Conservation (phyloP, 305 asterid species). For the Fraxinus sp. region DNA sequence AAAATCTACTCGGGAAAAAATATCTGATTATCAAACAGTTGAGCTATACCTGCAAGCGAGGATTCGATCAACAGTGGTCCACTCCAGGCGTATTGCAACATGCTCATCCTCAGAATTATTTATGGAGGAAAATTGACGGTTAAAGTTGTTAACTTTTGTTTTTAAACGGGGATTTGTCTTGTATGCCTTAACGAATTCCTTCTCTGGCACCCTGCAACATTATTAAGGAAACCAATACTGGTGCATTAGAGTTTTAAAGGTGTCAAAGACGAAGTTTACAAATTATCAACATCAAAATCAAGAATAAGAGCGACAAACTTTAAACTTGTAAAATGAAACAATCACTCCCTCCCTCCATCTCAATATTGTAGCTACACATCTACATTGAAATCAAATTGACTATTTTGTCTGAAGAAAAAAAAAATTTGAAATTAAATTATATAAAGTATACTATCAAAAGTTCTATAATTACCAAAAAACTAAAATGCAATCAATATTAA, state of each 20-base stretch:
- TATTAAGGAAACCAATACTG: constrained; percentile 16
- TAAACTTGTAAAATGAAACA: constrained; percentile 14
- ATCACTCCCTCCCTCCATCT: neutral
- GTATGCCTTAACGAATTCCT: constrained; percentile 76
- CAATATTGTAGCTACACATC: constrained; percentile 2
- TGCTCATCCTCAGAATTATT: constrained; percentile 71
- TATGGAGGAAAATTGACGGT: constrained; percentile 66
- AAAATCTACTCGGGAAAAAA: constrained; percentile 16
- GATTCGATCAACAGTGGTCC: constrained; percentile 93
- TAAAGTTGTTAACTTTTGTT: constrained; percentile 82
- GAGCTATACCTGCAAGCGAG: constrained; percentile 70
- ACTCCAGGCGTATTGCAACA: constrained; percentile 84
- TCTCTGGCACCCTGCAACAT: constrained; percentile 88
- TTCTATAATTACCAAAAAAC: constrained; percentile 1
- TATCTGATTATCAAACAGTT: constrained; percentile 15
- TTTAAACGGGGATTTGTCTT: constrained; percentile 81
- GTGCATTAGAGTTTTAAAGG: neutral
- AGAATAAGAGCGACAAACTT: constrained; percentile 15
- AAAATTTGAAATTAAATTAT: neutral
- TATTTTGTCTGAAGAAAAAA: constrained; percentile 19
- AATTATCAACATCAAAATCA: constrained; percentile 17
- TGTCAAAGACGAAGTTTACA: neutral
- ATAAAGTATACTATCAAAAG: neutral
- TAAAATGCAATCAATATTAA: constrained; percentile 9
- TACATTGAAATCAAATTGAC: constrained; percentile 19